These are phyloP conservation scores for Calcarisporium arbuscula DNA, from an alignment of 2,329 filamentous ascomycete species.

Conservation along the genomic window DNA sequence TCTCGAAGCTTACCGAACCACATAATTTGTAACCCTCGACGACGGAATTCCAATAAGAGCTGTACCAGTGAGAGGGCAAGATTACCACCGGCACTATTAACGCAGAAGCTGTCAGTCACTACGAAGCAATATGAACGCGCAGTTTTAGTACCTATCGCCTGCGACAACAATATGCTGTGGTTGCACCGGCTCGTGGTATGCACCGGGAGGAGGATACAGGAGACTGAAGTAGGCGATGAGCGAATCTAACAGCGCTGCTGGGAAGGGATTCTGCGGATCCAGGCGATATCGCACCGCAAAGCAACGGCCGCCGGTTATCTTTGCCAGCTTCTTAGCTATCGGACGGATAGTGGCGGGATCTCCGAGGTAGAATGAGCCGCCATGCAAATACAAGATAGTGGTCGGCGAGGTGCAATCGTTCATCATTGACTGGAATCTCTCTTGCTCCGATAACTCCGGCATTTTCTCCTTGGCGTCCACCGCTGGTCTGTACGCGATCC, in stretches of 20 bases:
- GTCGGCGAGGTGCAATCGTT: too few species aligned
- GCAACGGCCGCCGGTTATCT: constrained; percentile 6
- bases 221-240: constrained; percentile 60
- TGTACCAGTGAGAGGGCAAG: constrained; percentile 62
- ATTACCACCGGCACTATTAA: constrained; percentile 62
- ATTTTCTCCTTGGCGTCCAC: constrained; percentile 43
- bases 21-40: constrained; percentile 37
- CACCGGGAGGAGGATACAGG: constrained; percentile 56
- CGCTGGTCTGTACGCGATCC: constrained; percentile 62
- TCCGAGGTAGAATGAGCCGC: too few species aligned
- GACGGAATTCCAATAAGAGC: constrained; percentile 57
- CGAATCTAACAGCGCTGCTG: constrained; percentile 60
- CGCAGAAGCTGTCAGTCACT: background rate
- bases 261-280: constrained; percentile 63
- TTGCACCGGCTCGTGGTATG: constrained; percentile 53
- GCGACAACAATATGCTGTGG: constrained; percentile 56
- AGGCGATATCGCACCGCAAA: constrained; percentile 35
- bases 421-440: constrained; percentile 63
- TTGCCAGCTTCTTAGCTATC: too few species aligned
- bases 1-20: constrained; percentile 55
- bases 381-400: too few species aligned
- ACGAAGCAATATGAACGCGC: background rate
- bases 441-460: constrained; percentile 52
- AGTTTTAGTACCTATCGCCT: constrained; percentile 44
- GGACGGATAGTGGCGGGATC: too few species aligned